Percentiles rank a stretch among this genome's conserved stretches.
phyloP scores from a whole-genome alignment of 805 yeast species.

The Alloascoidea africana region DNA sequence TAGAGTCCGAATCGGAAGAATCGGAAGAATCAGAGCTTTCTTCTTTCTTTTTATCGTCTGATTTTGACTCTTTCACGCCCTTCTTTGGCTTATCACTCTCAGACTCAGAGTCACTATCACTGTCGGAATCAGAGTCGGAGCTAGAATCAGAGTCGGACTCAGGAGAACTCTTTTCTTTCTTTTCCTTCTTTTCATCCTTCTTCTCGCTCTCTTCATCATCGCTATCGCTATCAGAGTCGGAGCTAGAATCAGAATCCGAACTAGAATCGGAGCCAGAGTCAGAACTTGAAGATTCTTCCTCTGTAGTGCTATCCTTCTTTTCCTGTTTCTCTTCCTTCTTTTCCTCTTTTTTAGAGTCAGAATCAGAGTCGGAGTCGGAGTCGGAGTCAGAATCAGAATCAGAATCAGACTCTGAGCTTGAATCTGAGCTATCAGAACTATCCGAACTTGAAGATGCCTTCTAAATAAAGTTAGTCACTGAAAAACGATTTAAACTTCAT shows the following conservation, averaged over 20 bases:
- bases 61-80: too few species aligned
- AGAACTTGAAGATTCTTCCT: too few species aligned
- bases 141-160: slow-evolving; percentile 14
- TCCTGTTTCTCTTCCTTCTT: slow-evolving; percentile 10
- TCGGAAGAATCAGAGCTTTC: slow-evolving; percentile 6
- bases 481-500: not conserved
- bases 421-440: not conserved
- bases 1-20: slow-evolving; percentile 12
- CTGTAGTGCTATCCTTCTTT: too few species aligned
- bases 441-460: too few species aligned
- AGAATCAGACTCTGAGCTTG: slow-evolving; percentile 15
- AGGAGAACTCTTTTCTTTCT: slow-evolving; percentile 9
- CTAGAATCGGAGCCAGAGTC: too few species aligned
- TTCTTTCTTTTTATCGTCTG: slow-evolving; percentile 9
- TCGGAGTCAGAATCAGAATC: slow-evolving; percentile 15
- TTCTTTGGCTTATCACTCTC: too few species aligned
- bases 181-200: slow-evolving; percentile 10
- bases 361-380: slow-evolving; percentile 8
- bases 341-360: slow-evolving; percentile 10
- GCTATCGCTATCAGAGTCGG: slow-evolving; percentile 15
- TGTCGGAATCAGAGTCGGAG: slow-evolving; percentile 15
- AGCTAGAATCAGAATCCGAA: slow-evolving; percentile 14
- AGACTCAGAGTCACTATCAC: slow-evolving; percentile 16
- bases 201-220: slow-evolving; percentile 11
- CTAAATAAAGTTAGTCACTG: not conserved